These are phyloP conservation scores for Pezicula rhizophila DNA, from an alignment of 2,329 filamentous ascomycete species.

Conservation along the genomic window DNA sequence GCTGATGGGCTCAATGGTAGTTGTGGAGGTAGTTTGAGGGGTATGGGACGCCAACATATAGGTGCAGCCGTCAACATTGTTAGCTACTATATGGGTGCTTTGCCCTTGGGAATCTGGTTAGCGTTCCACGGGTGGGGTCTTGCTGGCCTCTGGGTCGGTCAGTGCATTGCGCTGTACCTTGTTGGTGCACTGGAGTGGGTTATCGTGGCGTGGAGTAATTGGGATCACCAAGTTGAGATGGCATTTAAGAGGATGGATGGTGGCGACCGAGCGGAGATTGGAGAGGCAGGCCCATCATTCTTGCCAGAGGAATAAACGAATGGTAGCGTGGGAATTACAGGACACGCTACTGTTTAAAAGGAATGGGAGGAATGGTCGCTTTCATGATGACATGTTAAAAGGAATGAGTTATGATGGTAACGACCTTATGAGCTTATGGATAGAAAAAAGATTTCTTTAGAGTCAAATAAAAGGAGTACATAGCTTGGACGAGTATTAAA, in stretches of 20 bases:
- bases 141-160: constrained; percentile 74
- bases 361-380: background rate
- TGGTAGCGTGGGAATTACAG: constrained; percentile 2
- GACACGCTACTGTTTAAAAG: constrained; percentile 1
- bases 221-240: constrained; percentile 66
- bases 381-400: background rate
- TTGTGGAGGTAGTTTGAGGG: constrained; percentile 73
- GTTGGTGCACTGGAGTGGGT: constrained; percentile 75
- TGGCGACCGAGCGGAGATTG: constrained; percentile 19
- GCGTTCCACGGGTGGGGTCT: constrained; percentile 84
- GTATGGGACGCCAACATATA: constrained; percentile 82
- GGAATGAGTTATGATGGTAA: background rate
- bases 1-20: constrained; percentile 81
- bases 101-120: constrained; percentile 77
- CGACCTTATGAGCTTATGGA: background rate
- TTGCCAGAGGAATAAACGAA: constrained; percentile 3
- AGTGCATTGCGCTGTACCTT: constrained; percentile 74
- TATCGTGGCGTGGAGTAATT: constrained; percentile 71
- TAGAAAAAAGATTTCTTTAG: no score
- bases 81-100: constrained; percentile 76
- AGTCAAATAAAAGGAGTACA: no score
- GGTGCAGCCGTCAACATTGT: constrained; percentile 76
- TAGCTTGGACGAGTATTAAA: no score
- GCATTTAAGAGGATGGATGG: constrained; percentile 66
- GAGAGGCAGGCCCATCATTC: constrained; percentile 4